phyloP scores from a whole-genome alignment of 768 basidiomycete genomes.

The Plicaturopsis crispa region DNA sequence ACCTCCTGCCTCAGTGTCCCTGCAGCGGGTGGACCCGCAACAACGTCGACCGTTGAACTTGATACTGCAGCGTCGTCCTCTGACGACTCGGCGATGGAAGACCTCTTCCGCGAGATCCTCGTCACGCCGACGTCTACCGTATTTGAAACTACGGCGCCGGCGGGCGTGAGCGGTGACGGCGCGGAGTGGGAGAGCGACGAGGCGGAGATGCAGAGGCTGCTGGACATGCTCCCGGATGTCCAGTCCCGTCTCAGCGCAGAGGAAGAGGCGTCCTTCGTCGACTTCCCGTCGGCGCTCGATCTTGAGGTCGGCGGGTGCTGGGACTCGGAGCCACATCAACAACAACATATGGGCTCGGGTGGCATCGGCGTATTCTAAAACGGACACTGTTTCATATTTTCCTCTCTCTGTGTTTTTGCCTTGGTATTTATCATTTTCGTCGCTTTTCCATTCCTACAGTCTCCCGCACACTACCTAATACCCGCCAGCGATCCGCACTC shows the following conservation, averaged over 20 bases:
- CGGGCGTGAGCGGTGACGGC: slow-evolving; percentile 14
- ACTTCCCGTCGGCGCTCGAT: slow-evolving; percentile 10
- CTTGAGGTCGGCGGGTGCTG: slow-evolving; percentile 18
- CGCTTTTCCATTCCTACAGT: slow-evolving; percentile 11
- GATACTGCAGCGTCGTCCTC: too few relatives aligned
- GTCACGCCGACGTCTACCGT: slow-evolving; percentile 32
- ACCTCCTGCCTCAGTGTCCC: slow-evolving; percentile 60
- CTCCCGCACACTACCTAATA: slow-evolving; percentile 7
- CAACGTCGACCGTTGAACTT: slow-evolving; percentile 10
- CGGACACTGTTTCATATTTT: slow-evolving; percentile 18
- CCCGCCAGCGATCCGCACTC: slow-evolving; percentile 5
- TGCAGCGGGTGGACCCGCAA: slow-evolving; percentile 82
- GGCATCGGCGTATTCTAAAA: slow-evolving; percentile 3
- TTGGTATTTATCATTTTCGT: slow-evolving; percentile 13
- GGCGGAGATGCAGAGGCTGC: slow-evolving; percentile 53
- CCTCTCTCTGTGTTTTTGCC: slow-evolving; percentile 8
- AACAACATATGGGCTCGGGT: slow-evolving; percentile 12
- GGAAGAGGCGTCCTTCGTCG: slow-evolving; percentile 17
- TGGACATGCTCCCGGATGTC: slow-evolving; percentile 42
- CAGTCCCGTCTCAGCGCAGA: slow-evolving; percentile 11
- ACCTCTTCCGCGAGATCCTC: slow-evolving; percentile 65
- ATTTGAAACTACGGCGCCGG: slow-evolving; percentile 8
- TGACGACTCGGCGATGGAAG: slow-evolving; percentile 54
- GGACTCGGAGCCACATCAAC: slow-evolving; percentile 13
- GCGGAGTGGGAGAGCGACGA: slow-evolving; percentile 24